Evolutionary conservation across 1,284 basidiomycete genomes (phyloP), one percentile per base, ranked within the genome.

Genomic region (Cutaneotrichosporon spelunceum): DNA sequence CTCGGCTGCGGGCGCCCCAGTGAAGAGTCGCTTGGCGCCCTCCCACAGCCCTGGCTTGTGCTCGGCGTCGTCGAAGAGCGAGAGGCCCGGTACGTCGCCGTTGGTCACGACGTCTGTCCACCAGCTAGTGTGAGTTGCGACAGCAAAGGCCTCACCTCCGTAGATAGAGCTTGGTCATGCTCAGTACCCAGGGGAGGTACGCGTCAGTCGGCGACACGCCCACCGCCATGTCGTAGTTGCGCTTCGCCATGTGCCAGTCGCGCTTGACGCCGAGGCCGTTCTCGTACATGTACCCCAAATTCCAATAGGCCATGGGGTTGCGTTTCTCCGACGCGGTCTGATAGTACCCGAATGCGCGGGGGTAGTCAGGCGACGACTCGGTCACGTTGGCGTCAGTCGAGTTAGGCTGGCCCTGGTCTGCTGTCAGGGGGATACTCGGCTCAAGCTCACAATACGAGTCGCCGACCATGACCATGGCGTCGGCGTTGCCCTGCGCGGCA

Each of bases 251-350:
- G 77, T 96, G 90, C 82, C 93, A 99, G 78, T 99, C 95, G 86
- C 92, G 67, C 24, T 89, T 86, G 0, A 98, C 91, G 4, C 96
- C 96, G 27, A 90, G 78, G 0, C 96, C 96, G 70, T 93, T 90
- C 80, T 99, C 95, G 76, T 98, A 97, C 93, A 99, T 96, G 90
- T 90, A 97, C 1, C 95, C 96, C 27, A 99, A 80, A 73, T 97
- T 97, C 93, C 94, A 99, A 87, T 95, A 93, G 2, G 95, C 94
- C 68, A 99, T 83, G 1, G 94, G 91, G 68, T 91, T 95, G 63
- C 88, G 72, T 2, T 91, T 93, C 68, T 94, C 92, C 2, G 91
- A 91, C 7, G 92, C 78, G 29, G 90, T 88, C 72, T 92, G 92
- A 74, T 99, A 99, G 76, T 92, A 97, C 19, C 87, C 86, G 0